These are phyloP conservation scores for Colletotrichum horii DNA, from an alignment of 2,329 filamentous ascomycete species.

Conservation along the genomic window DNA sequence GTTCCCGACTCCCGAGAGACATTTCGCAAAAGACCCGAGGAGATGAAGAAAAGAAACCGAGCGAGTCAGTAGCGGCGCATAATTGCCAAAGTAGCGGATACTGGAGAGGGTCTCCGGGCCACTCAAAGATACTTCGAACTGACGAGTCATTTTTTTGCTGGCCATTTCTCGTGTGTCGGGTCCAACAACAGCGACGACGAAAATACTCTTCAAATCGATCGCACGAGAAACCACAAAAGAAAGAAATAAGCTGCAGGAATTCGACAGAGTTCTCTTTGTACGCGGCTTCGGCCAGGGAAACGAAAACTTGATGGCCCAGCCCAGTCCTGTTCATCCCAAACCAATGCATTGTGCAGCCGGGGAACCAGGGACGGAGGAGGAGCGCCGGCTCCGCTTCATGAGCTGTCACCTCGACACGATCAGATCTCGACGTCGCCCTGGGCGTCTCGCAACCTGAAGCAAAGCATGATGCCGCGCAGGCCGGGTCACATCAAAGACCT, in stretches of 20 bases:
- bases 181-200: not conserved
- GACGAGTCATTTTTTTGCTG: not conserved
- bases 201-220: not conserved
- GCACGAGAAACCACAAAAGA: not conserved
- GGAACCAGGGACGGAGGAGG: not conserved
- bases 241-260: not conserved
- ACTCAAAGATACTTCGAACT: not conserved
- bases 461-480: not conserved
- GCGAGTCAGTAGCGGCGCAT: not conserved
- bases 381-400: not conserved
- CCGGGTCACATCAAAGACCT: not conserved
- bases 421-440: not conserved
- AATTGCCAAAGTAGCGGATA: not conserved
- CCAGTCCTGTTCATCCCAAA: not conserved
- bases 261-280: not conserved
- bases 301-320: not conserved
- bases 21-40: not conserved
- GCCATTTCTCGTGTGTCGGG: not conserved
- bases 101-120: not conserved
- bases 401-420: not conserved
- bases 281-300: not conserved
- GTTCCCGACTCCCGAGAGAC: constrained; percentile 10
- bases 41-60: not conserved
- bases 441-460: not conserved
- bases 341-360: not conserved